A percentile compares a stretch with the other conserved stretches of the same genome.
These are phyloP conservation scores for Rhizoclosmatium globosum DNA, from an alignment of 192 early-diverging fungal species.

Conservation along the genomic window DNA sequence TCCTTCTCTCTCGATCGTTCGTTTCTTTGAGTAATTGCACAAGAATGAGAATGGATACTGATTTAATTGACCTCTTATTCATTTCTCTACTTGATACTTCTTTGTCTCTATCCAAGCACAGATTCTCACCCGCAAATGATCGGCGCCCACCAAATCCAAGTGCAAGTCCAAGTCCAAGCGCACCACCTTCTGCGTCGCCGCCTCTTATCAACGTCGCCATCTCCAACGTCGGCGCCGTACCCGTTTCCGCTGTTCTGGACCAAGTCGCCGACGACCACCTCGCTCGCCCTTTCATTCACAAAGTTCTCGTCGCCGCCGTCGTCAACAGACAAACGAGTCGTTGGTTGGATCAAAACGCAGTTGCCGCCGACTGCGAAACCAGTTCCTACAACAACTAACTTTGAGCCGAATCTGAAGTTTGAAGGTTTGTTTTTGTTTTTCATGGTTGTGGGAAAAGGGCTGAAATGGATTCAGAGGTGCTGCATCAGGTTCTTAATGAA, in stretches of 20 bases:
- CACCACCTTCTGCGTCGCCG: background rate
- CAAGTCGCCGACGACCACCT: background rate
- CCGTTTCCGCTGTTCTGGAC: slow-evolving; percentile 20
- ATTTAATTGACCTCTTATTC: background rate
- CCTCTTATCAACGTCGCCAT: background rate
- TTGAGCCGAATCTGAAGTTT: slow-evolving; percentile 6
- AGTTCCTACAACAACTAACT: slow-evolving; percentile 12
- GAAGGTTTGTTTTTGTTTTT: slow-evolving; percentile 10
- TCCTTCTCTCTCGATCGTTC: no score
- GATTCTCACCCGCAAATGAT: background rate
- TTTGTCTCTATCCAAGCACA: background rate
- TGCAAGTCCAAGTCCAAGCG: no score
- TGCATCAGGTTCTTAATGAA: slow-evolving; percentile 12
- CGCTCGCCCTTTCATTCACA: slow-evolving; percentile 17
- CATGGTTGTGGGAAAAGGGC: no score
- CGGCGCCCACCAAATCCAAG: background rate
- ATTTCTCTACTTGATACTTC: background rate
- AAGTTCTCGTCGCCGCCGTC: background rate
- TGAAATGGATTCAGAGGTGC: background rate
- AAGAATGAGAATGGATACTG: no score
- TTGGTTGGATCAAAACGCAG: background rate
- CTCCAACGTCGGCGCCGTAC: background rate
- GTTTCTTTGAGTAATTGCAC: no score
- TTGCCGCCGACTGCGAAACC: background rate
- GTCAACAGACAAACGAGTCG: background rate